Evolutionary conservation across 805 yeast species (phyloP).

Genomic region (Blastobotrys terrestris): DNA sequence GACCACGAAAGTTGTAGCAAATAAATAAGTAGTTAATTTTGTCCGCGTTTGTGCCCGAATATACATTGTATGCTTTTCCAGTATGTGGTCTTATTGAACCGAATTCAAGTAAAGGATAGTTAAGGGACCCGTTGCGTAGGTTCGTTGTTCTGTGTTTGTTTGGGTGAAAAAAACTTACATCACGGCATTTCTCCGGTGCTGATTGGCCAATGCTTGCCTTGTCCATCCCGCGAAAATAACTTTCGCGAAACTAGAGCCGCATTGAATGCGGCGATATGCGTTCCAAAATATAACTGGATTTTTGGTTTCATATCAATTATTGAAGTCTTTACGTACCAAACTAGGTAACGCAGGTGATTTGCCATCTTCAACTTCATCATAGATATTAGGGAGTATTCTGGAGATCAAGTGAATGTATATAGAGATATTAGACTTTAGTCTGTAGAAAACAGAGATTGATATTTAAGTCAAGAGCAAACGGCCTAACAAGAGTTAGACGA

Average conservation of each 20-base stretch:
- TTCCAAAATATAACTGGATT: too few relatives aligned
- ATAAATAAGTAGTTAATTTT: slow-evolving; percentile 55
- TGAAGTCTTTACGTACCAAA: too few relatives aligned
- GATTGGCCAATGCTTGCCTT: slow-evolving; percentile 5
- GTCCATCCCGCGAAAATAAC: neutral
- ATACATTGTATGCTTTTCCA: slow-evolving; percentile 34
- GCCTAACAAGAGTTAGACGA: too few relatives aligned
- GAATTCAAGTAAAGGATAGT: neutral
- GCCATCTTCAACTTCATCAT: too few relatives aligned
- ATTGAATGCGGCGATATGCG: neutral
- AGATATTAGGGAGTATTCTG: too few relatives aligned
- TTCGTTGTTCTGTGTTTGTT: neutral
- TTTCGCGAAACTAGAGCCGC: neutral
- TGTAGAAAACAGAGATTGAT: too few relatives aligned
- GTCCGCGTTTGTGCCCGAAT: slow-evolving; percentile 53
- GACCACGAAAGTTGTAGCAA: slow-evolving; percentile 68
- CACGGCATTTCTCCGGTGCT: neutral
- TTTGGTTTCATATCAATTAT: too few relatives aligned
- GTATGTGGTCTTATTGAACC: neutral
- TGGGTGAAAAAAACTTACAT: slow-evolving; percentile 2
- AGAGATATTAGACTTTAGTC: too few relatives aligned
- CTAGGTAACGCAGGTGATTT: too few relatives aligned
- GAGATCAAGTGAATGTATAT: too few relatives aligned
- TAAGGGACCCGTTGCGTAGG: neutral
- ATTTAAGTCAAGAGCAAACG: too few relatives aligned